Evolutionary conservation across 129 eudicot species (phyloP), one percentile per base, ranked within the genome.

Genomic region (Chrysanthemum seticuspe): DNA sequence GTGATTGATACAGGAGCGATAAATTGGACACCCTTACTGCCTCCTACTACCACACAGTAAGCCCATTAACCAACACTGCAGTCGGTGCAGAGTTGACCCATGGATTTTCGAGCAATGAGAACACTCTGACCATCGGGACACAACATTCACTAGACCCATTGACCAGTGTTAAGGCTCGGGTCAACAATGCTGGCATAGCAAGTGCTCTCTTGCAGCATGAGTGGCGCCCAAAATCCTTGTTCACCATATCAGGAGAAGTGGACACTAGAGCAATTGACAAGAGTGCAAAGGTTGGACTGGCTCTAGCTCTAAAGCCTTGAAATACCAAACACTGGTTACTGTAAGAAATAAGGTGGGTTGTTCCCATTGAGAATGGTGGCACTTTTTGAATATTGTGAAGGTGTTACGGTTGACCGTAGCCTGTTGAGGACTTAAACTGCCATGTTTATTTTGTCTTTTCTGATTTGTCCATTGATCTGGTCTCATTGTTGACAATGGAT

Each of bases 51-150:
- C 96, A 92, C 87, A 74, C 77, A 1, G 94, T 92, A 3, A 92
- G 85, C 84, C 96, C 94, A 40, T 63, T 89, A 81, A 84, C 89
- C 75, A 89, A 83, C 68, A 91, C 96, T 15, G 93, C 89, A 18
- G 96, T 87, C 58, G 97, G 97, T 19, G 96, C 96, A 6, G 97
- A 92, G 88, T 69, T 92, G 76, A 86, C 83, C 34, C 97, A 92
- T 54, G 78, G 86, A 83, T 88, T 92, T 75, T 84, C 97, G 10
- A 87, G 86, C 85, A 89, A 89, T 57, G 97, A 89, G 76, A 92
- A 89, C 79, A 71, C 88, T 7, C 80, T 92, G 47, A 87, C 88
- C n/a, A 73, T 92, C 25, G 97, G 97, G 51, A 85, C 91, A 0
- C 93, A 88, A 44, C 97, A 92, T 64, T 76, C 81, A 6, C 80